phyloP scores from a whole-genome alignment of 2,329 filamentous ascomycete species.

The Sclerotinia subarctica region DNA sequence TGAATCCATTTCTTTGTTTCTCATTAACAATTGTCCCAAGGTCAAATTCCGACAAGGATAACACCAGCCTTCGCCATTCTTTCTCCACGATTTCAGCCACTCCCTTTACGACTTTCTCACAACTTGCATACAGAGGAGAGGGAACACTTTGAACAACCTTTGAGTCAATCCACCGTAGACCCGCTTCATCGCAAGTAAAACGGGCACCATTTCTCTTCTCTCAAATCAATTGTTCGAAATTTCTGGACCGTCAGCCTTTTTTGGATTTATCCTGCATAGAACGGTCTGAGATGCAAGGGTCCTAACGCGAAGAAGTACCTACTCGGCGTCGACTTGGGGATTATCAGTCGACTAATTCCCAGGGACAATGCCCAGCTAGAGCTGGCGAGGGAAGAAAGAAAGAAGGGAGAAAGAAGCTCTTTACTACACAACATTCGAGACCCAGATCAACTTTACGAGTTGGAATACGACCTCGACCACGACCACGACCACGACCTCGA shows the following conservation, averaged over 20 bases:
- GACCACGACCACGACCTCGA: constrained; percentile 4
- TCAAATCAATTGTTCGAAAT: constrained; percentile 7
- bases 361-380: constrained; percentile 32
- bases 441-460: background rate
- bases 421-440: constrained; percentile 7
- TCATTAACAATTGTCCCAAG: background rate
- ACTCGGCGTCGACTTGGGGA: constrained; percentile 11
- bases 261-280: constrained; percentile 3
- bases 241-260: constrained; percentile 6
- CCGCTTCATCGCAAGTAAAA: constrained; percentile 14
- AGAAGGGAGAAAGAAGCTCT: constrained; percentile 20
- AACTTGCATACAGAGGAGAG: background rate
- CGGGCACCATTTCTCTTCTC: background rate
- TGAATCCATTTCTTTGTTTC: background rate
- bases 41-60: constrained; percentile 6
- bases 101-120: constrained; percentile 7
- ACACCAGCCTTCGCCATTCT: constrained; percentile 19
- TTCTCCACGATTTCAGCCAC: constrained; percentile 21
- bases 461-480: background rate
- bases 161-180: constrained; percentile 10
- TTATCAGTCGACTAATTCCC: constrained; percentile 4
- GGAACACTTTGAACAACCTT: constrained; percentile 9
- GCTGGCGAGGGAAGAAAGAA: constrained; percentile 27
- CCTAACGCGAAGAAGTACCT: constrained; percentile 10
- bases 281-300: constrained; percentile 7